Conservation (phyloP, 345 rosid genomes). For the Aurinia saxatilis region DNA sequence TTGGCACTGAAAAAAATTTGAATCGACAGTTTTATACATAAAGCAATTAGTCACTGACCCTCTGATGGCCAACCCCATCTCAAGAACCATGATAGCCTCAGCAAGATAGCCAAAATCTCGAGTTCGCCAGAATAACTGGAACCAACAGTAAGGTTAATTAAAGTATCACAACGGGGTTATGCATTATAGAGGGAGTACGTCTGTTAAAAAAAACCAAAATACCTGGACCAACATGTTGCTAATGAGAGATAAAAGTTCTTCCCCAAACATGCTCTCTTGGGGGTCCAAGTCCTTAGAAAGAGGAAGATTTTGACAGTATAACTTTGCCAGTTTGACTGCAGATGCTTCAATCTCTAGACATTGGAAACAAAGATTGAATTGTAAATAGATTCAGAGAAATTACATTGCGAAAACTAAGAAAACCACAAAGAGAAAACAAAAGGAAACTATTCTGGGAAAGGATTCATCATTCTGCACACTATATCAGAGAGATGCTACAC, state of each 20-base stretch:
- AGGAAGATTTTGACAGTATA: slow-evolving; percentile 63
- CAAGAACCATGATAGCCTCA: slow-evolving; percentile 92
- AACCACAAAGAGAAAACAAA: background rate
- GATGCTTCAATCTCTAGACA: slow-evolving; percentile 54
- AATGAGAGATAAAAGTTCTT: slow-evolving; percentile 71
- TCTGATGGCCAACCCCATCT: slow-evolving; percentile 75
- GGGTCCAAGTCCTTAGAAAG: slow-evolving; percentile 89
- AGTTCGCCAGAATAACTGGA: slow-evolving; percentile 78
- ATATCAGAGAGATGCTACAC: background rate
- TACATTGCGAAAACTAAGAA: background rate
- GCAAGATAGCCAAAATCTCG: slow-evolving; percentile 61
- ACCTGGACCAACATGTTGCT: slow-evolving; percentile 90
- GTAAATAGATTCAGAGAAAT: slow-evolving; percentile 1
- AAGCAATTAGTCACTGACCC: slow-evolving; percentile 37
- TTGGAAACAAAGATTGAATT: slow-evolving; percentile 16
- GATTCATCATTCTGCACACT: background rate
- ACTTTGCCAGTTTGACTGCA: slow-evolving; percentile 57
- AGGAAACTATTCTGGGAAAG: background rate
- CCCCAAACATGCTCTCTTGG: slow-evolving; percentile 92
- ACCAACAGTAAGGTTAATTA: slow-evolving; percentile 10
- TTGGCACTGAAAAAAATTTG: background rate
- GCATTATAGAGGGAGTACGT: background rate
- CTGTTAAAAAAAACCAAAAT: slow-evolving; percentile 7
- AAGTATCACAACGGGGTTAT: background rate
- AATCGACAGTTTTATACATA: background rate